Evolutionary conservation across 2,329 filamentous ascomycete genomes (phyloP).

Genomic region (Cadophora sp.): DNA sequence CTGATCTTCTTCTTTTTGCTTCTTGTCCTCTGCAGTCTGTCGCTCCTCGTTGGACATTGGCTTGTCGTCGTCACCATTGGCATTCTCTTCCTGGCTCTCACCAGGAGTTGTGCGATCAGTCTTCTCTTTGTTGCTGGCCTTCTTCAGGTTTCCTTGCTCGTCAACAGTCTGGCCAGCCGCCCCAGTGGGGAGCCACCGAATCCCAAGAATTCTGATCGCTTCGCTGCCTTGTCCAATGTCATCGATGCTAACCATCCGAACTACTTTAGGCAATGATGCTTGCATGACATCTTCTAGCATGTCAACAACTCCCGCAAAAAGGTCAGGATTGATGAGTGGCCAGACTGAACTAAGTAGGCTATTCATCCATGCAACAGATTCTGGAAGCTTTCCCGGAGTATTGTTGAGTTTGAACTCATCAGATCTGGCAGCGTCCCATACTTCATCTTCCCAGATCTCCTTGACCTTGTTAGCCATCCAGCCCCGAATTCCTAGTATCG

Average conservation of each 20-base stretch:
- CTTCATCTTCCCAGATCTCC: constrained; percentile 70
- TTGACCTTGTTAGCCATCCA: constrained; percentile 69
- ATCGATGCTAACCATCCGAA: constrained; percentile 78
- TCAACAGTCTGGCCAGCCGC: constrained; percentile 69
- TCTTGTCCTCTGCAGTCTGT: constrained; percentile 26
- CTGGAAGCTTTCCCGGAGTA: constrained; percentile 28
- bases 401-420: constrained; percentile 53
- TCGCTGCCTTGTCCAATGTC: constrained; percentile 80
- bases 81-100: constrained; percentile 42
- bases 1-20: constrained; percentile 49
- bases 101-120: constrained; percentile 58
- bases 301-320: constrained; percentile 72
- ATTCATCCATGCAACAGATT: constrained; percentile 74
- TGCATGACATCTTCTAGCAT: constrained; percentile 84
- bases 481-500: constrained; percentile 57
- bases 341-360: constrained; percentile 71
- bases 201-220: constrained; percentile 71
- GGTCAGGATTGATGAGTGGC: constrained; percentile 78
- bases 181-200: constrained; percentile 75
- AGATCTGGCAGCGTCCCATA: constrained; percentile 69
- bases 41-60: constrained; percentile 46
- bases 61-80: constrained; percentile 41
- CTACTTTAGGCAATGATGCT: constrained; percentile 70
- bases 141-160: constrained; percentile 60
- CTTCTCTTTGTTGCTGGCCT: constrained; percentile 49